Evolutionary conservation across 2,329 filamentous ascomycete species (phyloP).

Genomic region (Trichoderma citrinoviride): DNA sequence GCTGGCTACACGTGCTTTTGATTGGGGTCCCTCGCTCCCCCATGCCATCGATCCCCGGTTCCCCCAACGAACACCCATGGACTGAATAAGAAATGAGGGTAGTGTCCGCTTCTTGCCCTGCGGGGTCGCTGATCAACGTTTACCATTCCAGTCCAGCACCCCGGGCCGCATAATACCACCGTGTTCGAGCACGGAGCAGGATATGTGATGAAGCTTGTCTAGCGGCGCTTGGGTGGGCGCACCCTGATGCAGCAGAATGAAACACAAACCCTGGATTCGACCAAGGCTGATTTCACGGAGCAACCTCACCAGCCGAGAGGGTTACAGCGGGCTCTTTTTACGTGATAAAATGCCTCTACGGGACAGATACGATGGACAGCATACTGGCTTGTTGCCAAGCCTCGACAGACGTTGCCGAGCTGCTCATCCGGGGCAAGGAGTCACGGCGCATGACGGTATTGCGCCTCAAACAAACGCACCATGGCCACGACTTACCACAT

Average conservation of each 20-base stretch:
- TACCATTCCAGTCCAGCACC: slow-evolving; percentile 4
- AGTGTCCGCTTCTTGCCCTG: neutral
- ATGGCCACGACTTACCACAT: neutral
- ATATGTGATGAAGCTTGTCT: neutral
- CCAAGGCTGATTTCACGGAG: neutral
- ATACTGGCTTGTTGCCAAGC: neutral
- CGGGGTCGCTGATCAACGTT: neutral
- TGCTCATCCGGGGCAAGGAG: neutral
- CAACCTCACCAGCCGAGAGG: neutral
- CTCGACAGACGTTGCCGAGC: neutral
- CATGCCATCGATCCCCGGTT: neutral
- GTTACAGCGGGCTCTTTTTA: neutral
- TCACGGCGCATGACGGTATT: neutral
- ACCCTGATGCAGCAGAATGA: neutral
- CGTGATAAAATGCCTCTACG: neutral
- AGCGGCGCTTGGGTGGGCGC: neutral
- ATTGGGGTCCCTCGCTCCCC: neutral
- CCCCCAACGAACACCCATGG: neutral
- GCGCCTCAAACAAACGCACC: neutral
- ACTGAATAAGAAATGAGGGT: neutral
- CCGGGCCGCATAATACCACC: neutral
- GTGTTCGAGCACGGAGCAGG: too few relatives aligned
- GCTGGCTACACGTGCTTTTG: slow-evolving; percentile 2
- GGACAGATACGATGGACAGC: neutral
- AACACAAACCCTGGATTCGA: neutral